A percentile compares a stretch with the other conserved stretches of the same genome.
Conservation (phyloP, 345 rosid species). For the Eucalyptus polyanthemos region DNA sequence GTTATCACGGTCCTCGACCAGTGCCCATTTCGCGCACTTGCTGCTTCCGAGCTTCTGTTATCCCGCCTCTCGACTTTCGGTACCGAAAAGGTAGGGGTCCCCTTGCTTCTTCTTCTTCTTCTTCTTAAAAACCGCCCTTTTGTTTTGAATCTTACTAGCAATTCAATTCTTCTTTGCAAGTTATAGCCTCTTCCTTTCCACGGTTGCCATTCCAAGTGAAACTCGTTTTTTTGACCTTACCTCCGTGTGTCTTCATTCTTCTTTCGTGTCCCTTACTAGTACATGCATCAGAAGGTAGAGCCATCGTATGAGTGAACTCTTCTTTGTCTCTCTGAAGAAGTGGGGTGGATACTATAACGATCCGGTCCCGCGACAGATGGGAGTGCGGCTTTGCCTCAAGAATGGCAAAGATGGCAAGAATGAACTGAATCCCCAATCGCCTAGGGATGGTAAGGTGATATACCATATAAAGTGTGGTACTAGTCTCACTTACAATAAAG, state of each 20-base stretch:
- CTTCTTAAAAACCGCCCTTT: not conserved
- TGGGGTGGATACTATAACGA: not conserved
- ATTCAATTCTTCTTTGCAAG: not conserved
- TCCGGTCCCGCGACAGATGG: accelerated
- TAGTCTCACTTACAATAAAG: accelerated
- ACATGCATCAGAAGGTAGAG: not conserved
- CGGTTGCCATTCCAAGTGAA: not conserved
- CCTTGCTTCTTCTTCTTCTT: not conserved
- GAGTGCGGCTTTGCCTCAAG: accelerated
- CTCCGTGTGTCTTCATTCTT: not conserved
- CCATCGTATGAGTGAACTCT: not conserved
- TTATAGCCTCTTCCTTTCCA: not conserved
- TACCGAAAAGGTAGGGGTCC: not conserved
- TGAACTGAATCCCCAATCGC: accelerated
- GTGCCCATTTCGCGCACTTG: not conserved
- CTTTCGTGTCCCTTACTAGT: not conserved
- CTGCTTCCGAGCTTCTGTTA: not conserved
- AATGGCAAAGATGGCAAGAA: accelerated
- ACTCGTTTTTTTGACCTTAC: not conserved
- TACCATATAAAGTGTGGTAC: not conserved
- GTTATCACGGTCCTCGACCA: not conserved
- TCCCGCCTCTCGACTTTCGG: not conserved
- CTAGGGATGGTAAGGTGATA: accelerated
- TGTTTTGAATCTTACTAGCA: not conserved
- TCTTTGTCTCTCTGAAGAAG: not conserved